Evolutionary conservation across 495 filamentous ascomycete genomes (phyloP).

Genomic region (Apiosordaria backusii): DNA sequence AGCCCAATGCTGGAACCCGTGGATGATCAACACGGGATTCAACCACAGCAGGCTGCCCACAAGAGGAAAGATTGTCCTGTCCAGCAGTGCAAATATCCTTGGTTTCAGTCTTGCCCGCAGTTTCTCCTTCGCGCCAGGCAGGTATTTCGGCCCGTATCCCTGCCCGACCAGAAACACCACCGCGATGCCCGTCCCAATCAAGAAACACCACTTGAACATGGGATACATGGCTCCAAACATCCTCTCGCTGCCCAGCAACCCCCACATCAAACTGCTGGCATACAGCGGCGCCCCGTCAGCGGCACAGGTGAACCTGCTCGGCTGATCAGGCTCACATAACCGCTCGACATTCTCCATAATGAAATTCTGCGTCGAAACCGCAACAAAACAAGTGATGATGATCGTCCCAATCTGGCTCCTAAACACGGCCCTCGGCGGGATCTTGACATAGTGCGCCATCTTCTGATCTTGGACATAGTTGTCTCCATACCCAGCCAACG

Average conservation of each 20-base stretch:
- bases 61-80: constrained; percentile 29
- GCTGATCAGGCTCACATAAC: constrained; percentile 30
- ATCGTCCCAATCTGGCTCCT: constrained; percentile 33
- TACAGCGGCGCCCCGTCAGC: constrained; percentile 34
- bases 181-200: constrained; percentile 35
- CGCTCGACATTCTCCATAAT: constrained; percentile 31
- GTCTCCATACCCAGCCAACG: constrained; percentile 32
- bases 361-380: constrained; percentile 32
- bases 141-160: constrained; percentile 30
- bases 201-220: constrained; percentile 42
- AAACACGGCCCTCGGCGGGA: constrained; percentile 33
- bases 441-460: constrained; percentile 36
- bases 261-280: constrained; percentile 35
- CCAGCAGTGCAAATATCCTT: constrained; percentile 24
- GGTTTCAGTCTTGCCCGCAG: constrained; percentile 23
- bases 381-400: constrained; percentile 34
- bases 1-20: constrained; percentile 35
- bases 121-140: constrained; percentile 29
- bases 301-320: constrained; percentile 33
- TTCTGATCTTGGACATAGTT: constrained; percentile 42
- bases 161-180: constrained; percentile 31
- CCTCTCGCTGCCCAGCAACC: constrained; percentile 35
- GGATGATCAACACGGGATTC: constrained; percentile 32
- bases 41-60: constrained; percentile 31
- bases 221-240: constrained; percentile 39